phyloP scores from a whole-genome alignment of 116 monocot genomes.

The Dioscorea cayenensis region DNA sequence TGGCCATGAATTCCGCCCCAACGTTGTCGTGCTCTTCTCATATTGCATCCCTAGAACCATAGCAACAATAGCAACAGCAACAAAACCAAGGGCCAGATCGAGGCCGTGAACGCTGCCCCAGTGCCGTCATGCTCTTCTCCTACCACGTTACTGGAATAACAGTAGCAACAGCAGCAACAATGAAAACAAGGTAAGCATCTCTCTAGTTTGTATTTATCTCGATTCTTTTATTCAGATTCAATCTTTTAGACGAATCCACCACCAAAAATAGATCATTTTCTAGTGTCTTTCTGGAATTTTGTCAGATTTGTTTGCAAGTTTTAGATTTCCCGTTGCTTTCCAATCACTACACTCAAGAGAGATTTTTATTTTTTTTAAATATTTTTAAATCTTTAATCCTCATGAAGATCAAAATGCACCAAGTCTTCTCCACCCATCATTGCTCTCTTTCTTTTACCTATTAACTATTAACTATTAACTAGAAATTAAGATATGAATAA shows the following conservation, averaged over 20 bases:
- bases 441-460: not conserved
- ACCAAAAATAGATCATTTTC: not conserved
- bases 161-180: slow-evolving; percentile 3
- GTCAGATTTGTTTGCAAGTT: slow-evolving; percentile 13
- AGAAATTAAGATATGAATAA: too few species aligned
- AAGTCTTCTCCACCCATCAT: too few species aligned
- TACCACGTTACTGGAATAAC: not conserved
- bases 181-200: slow-evolving; percentile 10
- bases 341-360: not conserved
- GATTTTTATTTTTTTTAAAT: not conserved
- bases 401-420: too few species aligned
- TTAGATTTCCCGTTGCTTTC: not conserved
- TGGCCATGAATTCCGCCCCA: too few species aligned
- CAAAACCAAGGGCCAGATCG: not conserved
- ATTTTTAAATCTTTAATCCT: not conserved
- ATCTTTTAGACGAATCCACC: not conserved
- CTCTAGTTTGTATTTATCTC: slow-evolving; percentile 2
- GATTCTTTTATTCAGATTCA: not conserved
- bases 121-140: not conserved
- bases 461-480: too few species aligned
- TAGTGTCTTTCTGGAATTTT: slow-evolving; percentile 3
- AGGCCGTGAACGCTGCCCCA: not conserved
- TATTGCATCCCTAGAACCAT: too few species aligned
- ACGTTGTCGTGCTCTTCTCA: too few species aligned
- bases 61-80: not conserved